Evolutionary conservation across 2,329 filamentous ascomycete species (phyloP), one percentile per base, ranked within the genome.

Genomic region (Metarhizium sp.): DNA sequence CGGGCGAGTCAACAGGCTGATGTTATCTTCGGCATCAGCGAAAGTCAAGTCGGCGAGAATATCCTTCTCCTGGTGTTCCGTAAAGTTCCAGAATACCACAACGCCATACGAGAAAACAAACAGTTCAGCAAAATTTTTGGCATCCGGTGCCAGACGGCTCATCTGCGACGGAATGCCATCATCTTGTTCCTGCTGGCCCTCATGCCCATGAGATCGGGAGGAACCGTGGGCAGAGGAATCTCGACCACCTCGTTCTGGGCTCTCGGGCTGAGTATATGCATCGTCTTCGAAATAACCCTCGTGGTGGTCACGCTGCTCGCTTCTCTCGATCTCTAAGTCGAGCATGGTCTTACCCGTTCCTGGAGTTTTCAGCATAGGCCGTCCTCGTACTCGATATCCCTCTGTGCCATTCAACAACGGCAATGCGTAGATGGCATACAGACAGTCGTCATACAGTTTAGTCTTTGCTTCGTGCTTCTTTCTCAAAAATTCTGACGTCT

Each of bases 1-100:
- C 0, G 92, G 90, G 38, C 90, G 81, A 1, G 85, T 88, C 36
- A 91, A 85, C 6, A 99, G 79, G 11, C 87, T 82, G 18, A 73
- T 67, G 51, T 80, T 78, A 18, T 79, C 80, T 57, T 86, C 82
- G 54, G 81, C 84, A 61, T 85, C 82, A 11, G 89, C 89, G 72
- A 99, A 97, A 1, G 91, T 94, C 54, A 99, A 76, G 70, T 99
- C 94, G 43, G 94, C 94, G 25, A 99, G 80, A 50, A 97, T 90
- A 64, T 96, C 92, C 71, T 96, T 96, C 69, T 99, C 94, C 69
- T 99, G 94, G 60, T 87, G 82, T 69, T 96, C 92, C 11, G 90
- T 92, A 64, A 99, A 96, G 69, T 99, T 99, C 94, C 94, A 99
- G 69, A 99, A 96, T 5, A 99, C 94, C 0, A 94, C 92, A 0